Percentiles rank a stretch among this genome's conserved stretches.
phyloP scores from a whole-genome alignment of 2,329 filamentous ascomycete genomes.

The Madurella fahalii region DNA sequence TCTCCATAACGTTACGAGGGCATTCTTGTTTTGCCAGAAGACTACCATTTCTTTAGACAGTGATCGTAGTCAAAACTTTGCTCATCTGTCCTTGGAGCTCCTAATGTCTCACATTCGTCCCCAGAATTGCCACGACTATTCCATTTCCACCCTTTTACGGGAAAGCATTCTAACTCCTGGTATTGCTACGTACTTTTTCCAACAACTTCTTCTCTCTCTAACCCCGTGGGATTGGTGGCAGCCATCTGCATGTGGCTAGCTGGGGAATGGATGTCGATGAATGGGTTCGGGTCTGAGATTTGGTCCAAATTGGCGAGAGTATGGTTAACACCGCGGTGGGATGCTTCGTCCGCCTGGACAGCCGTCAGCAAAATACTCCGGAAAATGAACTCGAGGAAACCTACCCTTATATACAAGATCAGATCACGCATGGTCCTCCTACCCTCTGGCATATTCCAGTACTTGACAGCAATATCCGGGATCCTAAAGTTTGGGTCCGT shows the following conservation, averaged over 20 bases:
- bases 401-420: conserved; percentile 70
- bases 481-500: conserved; percentile 62
- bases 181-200: neutral
- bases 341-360: conserved; percentile 55
- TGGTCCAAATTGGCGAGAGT: conserved; percentile 86
- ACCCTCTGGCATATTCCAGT: conserved; percentile 91
- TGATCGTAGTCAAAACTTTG: no score
- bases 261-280: conserved; percentile 55
- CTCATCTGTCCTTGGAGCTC: no score
- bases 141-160: no score
- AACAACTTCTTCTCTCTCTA: conserved; percentile 18
- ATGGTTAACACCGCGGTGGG: conserved; percentile 92
- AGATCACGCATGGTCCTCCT: conserved; percentile 78
- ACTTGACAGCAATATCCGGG: conserved; percentile 83
- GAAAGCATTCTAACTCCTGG: no score
- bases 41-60: no score
- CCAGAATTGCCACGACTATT: no score
- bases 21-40: no score
- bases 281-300: conserved; percentile 84
- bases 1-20: no score
- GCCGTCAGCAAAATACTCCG: neutral
- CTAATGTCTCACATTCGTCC: no score
- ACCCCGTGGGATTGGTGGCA: conserved; percentile 12
- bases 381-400: neutral
- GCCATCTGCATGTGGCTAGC: conserved; percentile 14